A percentile compares a stretch with the other conserved stretches of the same genome.
These are phyloP conservation scores for Cercospora brassicicola DNA, from an alignment of 2,329 filamentous ascomycete species.

Conservation along the genomic window DNA sequence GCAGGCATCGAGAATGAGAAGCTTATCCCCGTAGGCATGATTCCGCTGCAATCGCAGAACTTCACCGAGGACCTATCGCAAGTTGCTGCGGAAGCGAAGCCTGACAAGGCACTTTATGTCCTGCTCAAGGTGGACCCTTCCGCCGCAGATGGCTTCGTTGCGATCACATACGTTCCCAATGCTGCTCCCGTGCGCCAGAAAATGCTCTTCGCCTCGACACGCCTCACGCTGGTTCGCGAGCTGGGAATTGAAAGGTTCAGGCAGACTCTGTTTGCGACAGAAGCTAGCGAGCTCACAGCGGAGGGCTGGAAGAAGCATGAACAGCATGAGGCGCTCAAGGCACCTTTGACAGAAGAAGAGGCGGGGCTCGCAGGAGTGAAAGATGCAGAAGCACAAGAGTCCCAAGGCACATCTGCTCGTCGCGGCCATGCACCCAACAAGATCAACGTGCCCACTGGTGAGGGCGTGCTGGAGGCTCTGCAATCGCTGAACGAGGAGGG, in stretches of 20 bases:
- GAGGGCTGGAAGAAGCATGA: conserved; percentile 73
- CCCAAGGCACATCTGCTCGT: conserved; percentile 65
- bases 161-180: conserved; percentile 78
- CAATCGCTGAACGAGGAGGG: conserved; percentile 55
- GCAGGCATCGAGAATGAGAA: conserved; percentile 69
- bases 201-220: conserved; percentile 80
- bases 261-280: conserved; percentile 72
- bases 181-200: conserved; percentile 77
- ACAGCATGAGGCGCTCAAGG: conserved; percentile 59
- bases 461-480: conserved; percentile 65
- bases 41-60: conserved; percentile 52
- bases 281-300: conserved; percentile 65
- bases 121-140: conserved; percentile 68
- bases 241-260: conserved; percentile 76
- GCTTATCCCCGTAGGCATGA: conserved; percentile 61
- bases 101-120: conserved; percentile 69
- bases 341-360: conserved; percentile 79
- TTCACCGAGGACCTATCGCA: conserved; percentile 66
- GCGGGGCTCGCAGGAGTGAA: conserved; percentile 69
- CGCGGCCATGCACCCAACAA: conserved; percentile 51
- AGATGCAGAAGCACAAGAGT: conserved; percentile 71
- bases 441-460: conserved; percentile 56
- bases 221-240: conserved; percentile 72
- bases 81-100: conserved; percentile 63
- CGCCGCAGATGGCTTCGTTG: conserved; percentile 55